Evolutionary conservation across 2,329 filamentous ascomycete genomes (phyloP).

Genomic region (Aspergillus awamori): DNA sequence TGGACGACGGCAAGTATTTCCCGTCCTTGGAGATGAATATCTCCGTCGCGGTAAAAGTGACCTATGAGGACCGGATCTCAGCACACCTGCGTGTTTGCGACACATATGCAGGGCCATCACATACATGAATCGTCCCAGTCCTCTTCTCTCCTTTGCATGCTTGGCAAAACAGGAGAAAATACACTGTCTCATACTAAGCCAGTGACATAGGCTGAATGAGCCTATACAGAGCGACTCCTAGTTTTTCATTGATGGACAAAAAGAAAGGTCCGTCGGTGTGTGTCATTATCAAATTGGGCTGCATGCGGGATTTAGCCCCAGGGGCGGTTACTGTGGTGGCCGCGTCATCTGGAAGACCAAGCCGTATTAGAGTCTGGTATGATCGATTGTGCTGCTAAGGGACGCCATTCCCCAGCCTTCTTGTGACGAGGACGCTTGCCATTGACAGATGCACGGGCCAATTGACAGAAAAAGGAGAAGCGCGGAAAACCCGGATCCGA

Average conservation of each 20-base stretch:
- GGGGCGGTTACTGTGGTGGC: background rate
- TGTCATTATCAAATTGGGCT: background rate
- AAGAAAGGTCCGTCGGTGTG: too few species aligned
- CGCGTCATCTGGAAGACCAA: background rate
- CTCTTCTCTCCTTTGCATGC: too few species aligned
- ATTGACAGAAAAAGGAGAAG: background rate
- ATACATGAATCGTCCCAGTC: background rate
- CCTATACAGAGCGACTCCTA: too few species aligned
- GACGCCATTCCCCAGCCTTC: background rate
- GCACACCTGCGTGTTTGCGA: background rate
- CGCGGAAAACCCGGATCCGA: background rate
- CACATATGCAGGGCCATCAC: background rate
- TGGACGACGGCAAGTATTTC: background rate
- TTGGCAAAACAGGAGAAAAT: too few species aligned
- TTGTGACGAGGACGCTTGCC: background rate
- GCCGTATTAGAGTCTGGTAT: background rate
- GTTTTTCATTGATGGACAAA: too few species aligned
- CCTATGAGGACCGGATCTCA: background rate
- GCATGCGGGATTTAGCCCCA: background rate
- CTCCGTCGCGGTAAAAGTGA: background rate
- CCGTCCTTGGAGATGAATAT: background rate
- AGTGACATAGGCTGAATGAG: fast-evolving
- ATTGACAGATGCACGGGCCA: background rate
- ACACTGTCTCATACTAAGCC: too few species aligned
- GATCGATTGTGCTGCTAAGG: background rate